These are phyloP conservation scores for Mucor irregularis DNA, from an alignment of 371 early-diverging fungal species.

Conservation along the genomic window DNA sequence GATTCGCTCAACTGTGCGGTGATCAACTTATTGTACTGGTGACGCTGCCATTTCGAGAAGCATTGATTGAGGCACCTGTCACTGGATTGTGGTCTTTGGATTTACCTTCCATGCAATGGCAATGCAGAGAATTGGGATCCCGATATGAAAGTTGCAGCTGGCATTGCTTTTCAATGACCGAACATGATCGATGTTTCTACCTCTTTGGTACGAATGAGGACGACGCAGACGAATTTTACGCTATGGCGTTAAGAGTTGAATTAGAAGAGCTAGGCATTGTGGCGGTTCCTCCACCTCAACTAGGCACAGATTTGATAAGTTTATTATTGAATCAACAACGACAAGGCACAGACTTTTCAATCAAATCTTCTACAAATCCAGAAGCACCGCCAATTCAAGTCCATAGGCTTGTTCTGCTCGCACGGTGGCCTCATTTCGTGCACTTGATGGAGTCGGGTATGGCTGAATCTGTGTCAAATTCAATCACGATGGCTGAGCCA, in stretches of 20 bases:
- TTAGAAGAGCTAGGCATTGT: constrained; percentile 62
- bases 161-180: constrained; percentile 68
- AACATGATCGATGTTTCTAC: constrained; percentile 54
- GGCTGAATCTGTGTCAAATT: constrained; percentile 47
- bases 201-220: constrained; percentile 60
- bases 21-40: constrained; percentile 63
- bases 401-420: constrained; percentile 55
- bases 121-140: constrained; percentile 54
- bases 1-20: constrained; percentile 68
- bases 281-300: constrained; percentile 52
- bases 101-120: constrained; percentile 65
- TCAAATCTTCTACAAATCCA: constrained; percentile 46
- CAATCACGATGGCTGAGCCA: constrained; percentile 55
- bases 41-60: constrained; percentile 48
- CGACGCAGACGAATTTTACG: constrained; percentile 63
- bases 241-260: constrained; percentile 56
- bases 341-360: constrained; percentile 58
- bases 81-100: constrained; percentile 69
- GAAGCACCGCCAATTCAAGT: constrained; percentile 35
- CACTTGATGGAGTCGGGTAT: constrained; percentile 54
- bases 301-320: constrained; percentile 56
- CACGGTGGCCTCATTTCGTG: constrained; percentile 71
- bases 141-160: constrained; percentile 56
- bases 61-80: constrained; percentile 23
- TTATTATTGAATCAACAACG: constrained; percentile 43